phyloP scores from a whole-genome alignment of 345 rosid genomes.

The Syzygium oleosum region DNA sequence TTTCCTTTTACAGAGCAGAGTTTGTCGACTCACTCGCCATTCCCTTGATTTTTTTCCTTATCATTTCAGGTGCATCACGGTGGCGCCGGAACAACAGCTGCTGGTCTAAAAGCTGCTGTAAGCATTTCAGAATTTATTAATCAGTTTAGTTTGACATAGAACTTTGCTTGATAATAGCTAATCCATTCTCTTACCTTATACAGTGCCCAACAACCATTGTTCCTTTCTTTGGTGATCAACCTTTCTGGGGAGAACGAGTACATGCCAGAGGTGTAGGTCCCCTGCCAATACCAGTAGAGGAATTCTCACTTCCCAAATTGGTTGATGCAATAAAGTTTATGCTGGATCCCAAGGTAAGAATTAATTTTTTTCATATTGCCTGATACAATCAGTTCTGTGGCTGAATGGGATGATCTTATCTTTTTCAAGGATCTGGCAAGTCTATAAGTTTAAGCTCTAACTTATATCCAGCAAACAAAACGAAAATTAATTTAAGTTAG shows the following conservation, averaged over 20 bases:
- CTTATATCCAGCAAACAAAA: not conserved
- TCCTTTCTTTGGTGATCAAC: slow-evolving; percentile 98
- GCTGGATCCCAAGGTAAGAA: slow-evolving; percentile 9
- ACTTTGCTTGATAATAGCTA: not conserved
- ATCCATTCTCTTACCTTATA: not conserved
- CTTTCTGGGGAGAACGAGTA: slow-evolving; percentile 95
- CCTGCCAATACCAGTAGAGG: slow-evolving; percentile 80
- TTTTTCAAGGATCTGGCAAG: not conserved
- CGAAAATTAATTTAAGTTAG: not conserved
- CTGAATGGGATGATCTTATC: not conserved
- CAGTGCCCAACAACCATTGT: slow-evolving; percentile 97
- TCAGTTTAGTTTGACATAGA: not conserved
- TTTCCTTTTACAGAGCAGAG: not conserved
- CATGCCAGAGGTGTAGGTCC: slow-evolving; percentile 95
- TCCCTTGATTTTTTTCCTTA: not conserved
- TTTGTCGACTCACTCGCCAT: not conserved
- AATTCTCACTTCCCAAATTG: slow-evolving; percentile 74
- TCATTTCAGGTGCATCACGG: slow-evolving; percentile 94
- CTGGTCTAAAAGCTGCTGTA: slow-evolving; percentile 96
- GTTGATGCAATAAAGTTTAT: slow-evolving; percentile 21
- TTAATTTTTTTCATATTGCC: not conserved
- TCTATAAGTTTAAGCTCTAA: not conserved
- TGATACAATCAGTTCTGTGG: not conserved
- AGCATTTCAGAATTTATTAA: not conserved
- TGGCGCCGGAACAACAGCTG: slow-evolving; percentile 99